phyloP scores from a whole-genome alignment of 1,284 basidiomycete genomes.

The Spongispora temasekensis region DNA sequence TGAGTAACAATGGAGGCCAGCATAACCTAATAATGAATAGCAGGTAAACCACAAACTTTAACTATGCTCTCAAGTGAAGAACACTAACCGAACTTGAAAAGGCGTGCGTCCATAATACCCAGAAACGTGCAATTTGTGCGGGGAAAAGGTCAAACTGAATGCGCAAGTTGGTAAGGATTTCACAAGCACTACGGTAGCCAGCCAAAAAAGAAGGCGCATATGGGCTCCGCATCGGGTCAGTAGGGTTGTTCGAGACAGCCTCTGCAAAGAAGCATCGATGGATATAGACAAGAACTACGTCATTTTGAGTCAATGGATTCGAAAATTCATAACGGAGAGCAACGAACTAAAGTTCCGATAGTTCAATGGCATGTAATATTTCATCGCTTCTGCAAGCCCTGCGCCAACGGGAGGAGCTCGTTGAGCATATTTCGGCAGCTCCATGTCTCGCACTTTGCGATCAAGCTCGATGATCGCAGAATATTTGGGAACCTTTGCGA shows the following conservation, averaged over 20 bases:
- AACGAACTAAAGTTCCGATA: conserved; percentile 63
- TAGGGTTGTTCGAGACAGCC: conserved; percentile 56
- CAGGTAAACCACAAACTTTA: neutral
- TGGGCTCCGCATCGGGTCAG: conserved; percentile 60
- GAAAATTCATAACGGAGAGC: conserved; percentile 7
- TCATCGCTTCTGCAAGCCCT: conserved; percentile 56
- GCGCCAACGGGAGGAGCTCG: conserved; percentile 42
- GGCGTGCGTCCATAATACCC: conserved; percentile 69
- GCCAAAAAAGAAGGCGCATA: conserved; percentile 68
- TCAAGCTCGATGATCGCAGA: conserved; percentile 63
- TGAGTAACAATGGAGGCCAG: conserved; percentile 69
- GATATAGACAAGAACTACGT: conserved; percentile 59
- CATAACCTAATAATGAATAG: conserved; percentile 52
- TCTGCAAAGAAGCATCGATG: conserved; percentile 71
- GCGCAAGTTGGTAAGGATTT: conserved; percentile 50
- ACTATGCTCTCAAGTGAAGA: conserved; percentile 1
- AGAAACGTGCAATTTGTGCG: conserved; percentile 60
- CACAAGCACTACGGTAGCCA: conserved; percentile 62
- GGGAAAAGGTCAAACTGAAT: conserved; percentile 58
- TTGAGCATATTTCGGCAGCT: conserved; percentile 54
- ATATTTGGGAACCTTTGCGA: conserved; percentile 65
- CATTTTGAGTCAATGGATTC: conserved; percentile 3
- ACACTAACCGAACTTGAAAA: conserved; percentile 59
- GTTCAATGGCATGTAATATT: conserved; percentile 65
- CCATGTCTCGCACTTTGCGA: conserved; percentile 63